Evolutionary conservation across 495 filamentous ascomycete species (phyloP).

Genomic region (Pseudomonodictys pantanalensis): DNA sequence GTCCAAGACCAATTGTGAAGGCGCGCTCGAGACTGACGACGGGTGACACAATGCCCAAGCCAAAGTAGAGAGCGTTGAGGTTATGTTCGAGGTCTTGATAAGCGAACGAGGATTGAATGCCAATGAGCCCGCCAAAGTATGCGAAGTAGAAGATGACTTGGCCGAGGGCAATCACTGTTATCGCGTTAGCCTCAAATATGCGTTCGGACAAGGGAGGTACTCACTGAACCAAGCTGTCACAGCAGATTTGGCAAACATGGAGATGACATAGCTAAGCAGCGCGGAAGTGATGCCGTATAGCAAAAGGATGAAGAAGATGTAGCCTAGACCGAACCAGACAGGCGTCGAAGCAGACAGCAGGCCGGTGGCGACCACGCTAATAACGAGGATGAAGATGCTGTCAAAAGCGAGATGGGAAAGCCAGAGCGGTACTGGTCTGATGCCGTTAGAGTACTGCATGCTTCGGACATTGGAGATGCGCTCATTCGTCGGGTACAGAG

Average conservation of each 20-base stretch:
- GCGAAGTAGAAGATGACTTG: slow-evolving; percentile 70
- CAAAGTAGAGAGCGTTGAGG: slow-evolving; percentile 64
- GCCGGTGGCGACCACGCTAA: slow-evolving; percentile 57
- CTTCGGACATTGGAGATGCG: slow-evolving; percentile 46
- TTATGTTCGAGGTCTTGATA: slow-evolving; percentile 57
- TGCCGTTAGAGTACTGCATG: slow-evolving; percentile 44
- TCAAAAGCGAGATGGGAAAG: slow-evolving; percentile 75
- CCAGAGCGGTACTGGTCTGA: slow-evolving; percentile 68
- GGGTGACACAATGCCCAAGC: slow-evolving; percentile 64
- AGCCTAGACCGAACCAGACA: slow-evolving; percentile 68
- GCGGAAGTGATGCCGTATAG: slow-evolving; percentile 72
- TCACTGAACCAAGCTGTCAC: slow-evolving; percentile 57
- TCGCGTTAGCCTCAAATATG: background rate
- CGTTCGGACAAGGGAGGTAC: background rate
- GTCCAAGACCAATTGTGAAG: slow-evolving; percentile 69
- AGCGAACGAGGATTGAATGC: slow-evolving; percentile 63
- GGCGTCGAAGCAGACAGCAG: slow-evolving; percentile 59
- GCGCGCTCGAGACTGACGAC: slow-evolving; percentile 65
- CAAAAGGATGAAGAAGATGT: slow-evolving; percentile 70
- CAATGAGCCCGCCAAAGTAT: slow-evolving; percentile 72
- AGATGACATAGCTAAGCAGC: slow-evolving; percentile 69
- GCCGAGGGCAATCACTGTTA: slow-evolving; percentile 63
- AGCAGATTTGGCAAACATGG: slow-evolving; percentile 64
- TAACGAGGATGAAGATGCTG: slow-evolving; percentile 62
- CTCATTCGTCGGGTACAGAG: slow-evolving; percentile 80